Base-by-base conservation (phyloP, 2,329 filamentous ascomycete genomes). In the Aciculosporium take region DNA sequence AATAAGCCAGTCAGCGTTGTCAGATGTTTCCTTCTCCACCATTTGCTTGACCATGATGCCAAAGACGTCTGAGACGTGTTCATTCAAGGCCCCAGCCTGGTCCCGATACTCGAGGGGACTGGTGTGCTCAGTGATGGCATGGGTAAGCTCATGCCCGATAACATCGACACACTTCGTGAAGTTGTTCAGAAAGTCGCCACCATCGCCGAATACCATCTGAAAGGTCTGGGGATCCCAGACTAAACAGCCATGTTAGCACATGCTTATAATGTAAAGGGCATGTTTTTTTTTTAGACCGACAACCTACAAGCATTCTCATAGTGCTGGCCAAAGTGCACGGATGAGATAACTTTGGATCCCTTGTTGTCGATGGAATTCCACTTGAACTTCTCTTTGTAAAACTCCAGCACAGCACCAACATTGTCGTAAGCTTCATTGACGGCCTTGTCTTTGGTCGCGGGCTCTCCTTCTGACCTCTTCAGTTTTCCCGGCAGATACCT, bases 161-260 rank as follows among this genome's bases (percentile, higher is more conserved):
- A 76, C 69, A 46, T 76, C 72, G 24, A 74, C 56, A 42, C 61
- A 66, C 23, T 62, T 62, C 2, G 68, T 67, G 52, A 75, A 74
- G 54, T 68, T 64, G 49, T 62, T 63, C 40, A 74, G 56, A 36
- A 71, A 69, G 28, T 65, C 61, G 45, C 67, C 64, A 6, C 72
- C 71, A 40, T 75, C 71, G 3, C 72, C 72, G 48, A 71, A 76
- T 4, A 74, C 68, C 65, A 75, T 72, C 49, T 73, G 68, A 28
- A 59, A 51, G 36, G 56, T 58, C 45, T 63, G 56, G 2, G 66
- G 60, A 43, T 72, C 65, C 70, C 71, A 74, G 51, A 69, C 63
- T 66, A 32, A 18, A 13, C 24, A 7, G 12, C 8, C 2, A 17
- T 24, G 37, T 39, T 20, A 39, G 1, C 24, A 25, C 21, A 20